These are phyloP conservation scores for Colletotrichum sp. DNA, from an alignment of 2,329 filamentous ascomycete genomes.

Conservation along the genomic window DNA sequence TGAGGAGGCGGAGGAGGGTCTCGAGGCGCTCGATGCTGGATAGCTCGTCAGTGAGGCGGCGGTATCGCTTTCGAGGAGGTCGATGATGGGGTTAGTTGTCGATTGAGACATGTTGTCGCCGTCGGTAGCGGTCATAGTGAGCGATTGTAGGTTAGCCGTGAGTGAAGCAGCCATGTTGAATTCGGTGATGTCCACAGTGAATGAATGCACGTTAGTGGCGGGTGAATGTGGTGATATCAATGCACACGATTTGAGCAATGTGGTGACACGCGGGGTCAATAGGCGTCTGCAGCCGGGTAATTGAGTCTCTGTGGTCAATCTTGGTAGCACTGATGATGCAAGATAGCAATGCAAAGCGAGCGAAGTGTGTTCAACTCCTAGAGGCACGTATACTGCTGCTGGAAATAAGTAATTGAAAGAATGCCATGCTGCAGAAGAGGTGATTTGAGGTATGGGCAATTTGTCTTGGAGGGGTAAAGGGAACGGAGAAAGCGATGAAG, in stretches of 20 bases:
- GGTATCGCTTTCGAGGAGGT: background rate
- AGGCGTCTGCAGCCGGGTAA: background rate
- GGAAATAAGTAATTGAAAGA: background rate
- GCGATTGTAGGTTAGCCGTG: background rate
- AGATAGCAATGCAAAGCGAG: background rate
- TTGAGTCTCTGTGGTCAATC: background rate
- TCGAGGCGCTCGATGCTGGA: conserved; percentile 29
- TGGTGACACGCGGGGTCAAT: background rate
- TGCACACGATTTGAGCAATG: background rate
- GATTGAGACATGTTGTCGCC: background rate
- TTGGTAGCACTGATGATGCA: background rate
- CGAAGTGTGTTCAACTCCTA: background rate
- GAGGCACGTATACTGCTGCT: background rate
- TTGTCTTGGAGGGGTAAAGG: background rate
- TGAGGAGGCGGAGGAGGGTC: conserved; percentile 10
- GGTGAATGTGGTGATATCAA: background rate
- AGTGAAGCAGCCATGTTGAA: background rate
- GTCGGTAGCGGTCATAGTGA: background rate
- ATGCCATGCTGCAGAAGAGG: background rate
- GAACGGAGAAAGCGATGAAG: background rate
- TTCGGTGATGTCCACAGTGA: background rate
- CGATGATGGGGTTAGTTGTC: background rate
- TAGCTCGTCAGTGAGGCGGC: conserved; percentile 11
- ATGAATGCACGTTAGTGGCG: background rate
- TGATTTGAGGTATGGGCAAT: background rate